Conservation (phyloP, 1,139 yeast species). For the Kurtzmaniella quercitrusa region DNA sequence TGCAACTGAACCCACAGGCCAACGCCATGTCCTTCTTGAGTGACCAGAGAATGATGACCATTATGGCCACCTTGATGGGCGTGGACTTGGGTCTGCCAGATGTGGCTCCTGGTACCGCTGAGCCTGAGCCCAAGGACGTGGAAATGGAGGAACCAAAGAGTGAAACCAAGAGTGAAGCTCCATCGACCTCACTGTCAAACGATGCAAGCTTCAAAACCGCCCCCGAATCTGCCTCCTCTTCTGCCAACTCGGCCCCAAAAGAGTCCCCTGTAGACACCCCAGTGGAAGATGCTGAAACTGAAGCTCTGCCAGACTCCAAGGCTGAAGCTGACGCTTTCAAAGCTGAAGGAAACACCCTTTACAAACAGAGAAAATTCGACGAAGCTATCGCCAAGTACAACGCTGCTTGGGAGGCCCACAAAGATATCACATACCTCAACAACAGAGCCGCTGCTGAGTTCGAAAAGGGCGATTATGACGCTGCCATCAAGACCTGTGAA, state of each 20-base stretch:
- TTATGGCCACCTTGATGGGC: conserved; percentile 85
- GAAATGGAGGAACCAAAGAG: conserved; percentile 13
- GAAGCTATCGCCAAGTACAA: conserved; percentile 86
- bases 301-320: conserved; percentile 20
- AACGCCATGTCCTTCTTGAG: conserved; percentile 58
- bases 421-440: conserved; percentile 90
- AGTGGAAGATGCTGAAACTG: not conserved
- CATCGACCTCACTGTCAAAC: conserved; percentile 25
- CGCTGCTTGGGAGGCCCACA: conserved; percentile 76
- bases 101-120: conserved; percentile 10
- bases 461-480: conserved; percentile 89
- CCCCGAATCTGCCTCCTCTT: conserved; percentile 15
- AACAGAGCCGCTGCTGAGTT: conserved; percentile 97
- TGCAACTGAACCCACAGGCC: conserved; percentile 73
- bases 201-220: not conserved
- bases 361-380: conserved; percentile 85
- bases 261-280: conserved; percentile 21
- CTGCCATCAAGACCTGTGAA: conserved; percentile 76
- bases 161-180: conserved; percentile 15
- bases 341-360: conserved; percentile 80
- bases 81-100: conserved; percentile 60
- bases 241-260: conserved; percentile 10
- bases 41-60: conserved; percentile 86
- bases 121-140: conserved; percentile 3
- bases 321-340: conserved; percentile 73